Evolutionary conservation across 108 stramenopile species (phyloP).

Genomic region (Nitzschia inconspicua): DNA sequence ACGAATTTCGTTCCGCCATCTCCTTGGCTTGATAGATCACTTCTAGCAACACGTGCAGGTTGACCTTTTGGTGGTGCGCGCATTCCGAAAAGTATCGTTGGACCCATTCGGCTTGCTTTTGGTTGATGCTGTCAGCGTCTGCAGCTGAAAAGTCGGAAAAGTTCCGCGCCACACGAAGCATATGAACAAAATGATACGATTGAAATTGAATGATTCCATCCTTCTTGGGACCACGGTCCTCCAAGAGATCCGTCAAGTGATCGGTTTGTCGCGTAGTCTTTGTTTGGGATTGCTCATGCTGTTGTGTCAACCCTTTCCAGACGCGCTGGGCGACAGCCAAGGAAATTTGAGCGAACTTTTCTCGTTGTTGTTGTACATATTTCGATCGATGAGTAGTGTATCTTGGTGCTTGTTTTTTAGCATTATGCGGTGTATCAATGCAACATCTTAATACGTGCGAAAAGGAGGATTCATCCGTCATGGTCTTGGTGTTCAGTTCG

Average conservation of each 20-base stretch:
- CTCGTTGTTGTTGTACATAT: not conserved
- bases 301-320: constrained; percentile 10
- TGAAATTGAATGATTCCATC: not conserved
- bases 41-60: constrained; percentile 28
- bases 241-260: not conserved
- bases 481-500: constrained; percentile 7
- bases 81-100: not conserved
- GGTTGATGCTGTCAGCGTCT: not conserved
- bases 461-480: constrained; percentile 30
- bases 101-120: constrained; percentile 9
- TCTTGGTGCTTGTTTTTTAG: not conserved
- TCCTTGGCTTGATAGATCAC: constrained; percentile 2
- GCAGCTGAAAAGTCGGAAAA: not conserved
- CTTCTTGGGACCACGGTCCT: not conserved
- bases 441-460: constrained; percentile 26
- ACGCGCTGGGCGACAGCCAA: constrained; percentile 17
- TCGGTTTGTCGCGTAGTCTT: not conserved
- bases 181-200: constrained; percentile 25
- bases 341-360: constrained; percentile 6
- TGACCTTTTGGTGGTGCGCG: constrained; percentile 13
- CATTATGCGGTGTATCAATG: not conserved
- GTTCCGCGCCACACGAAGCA: constrained; percentile 16
- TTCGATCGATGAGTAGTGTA: not conserved
- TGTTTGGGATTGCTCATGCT: not conserved
- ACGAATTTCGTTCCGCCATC: too few species aligned